Conservation (phyloP, 305 asterid species). For the Fraxinus sp. region DNA sequence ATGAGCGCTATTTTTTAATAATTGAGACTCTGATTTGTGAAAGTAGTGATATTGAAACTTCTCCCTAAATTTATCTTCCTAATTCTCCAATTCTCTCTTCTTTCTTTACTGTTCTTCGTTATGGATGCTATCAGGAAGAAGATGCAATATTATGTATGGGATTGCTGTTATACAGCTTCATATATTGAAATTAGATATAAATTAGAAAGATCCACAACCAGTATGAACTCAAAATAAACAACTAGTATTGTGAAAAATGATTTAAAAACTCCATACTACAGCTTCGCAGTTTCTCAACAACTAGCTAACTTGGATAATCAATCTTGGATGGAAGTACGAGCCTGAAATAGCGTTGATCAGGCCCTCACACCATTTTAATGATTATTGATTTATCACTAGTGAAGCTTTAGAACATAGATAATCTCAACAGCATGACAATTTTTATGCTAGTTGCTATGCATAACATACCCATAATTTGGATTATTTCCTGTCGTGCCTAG, state of each 20-base stretch:
- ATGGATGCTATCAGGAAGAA: background rate
- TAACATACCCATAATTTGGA: constrained; percentile 82
- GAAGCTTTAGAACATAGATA: constrained; percentile 8
- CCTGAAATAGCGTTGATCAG: background rate
- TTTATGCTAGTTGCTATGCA: constrained; percentile 10
- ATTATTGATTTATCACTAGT: background rate
- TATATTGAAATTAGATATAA: background rate
- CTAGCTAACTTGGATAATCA: background rate
- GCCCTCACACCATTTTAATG: background rate
- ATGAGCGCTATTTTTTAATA: background rate
- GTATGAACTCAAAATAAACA: background rate
- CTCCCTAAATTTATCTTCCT: background rate
- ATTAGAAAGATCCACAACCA: background rate
- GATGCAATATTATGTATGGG: background rate
- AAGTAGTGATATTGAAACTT: background rate
- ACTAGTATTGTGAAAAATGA: background rate
- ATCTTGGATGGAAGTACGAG: background rate
- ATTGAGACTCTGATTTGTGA: background rate
- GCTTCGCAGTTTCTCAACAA: background rate
- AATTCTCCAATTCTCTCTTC: background rate
- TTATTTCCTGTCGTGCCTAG: constrained; percentile 93
- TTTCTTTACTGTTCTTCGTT: background rate
- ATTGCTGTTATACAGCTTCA: constrained; percentile 7
- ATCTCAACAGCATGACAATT: background rate
- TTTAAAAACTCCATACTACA: background rate